These are phyloP conservation scores for Alisma plantagoaquatica DNA, from an alignment of 106 monocot genomes.

Conservation along the genomic window DNA sequence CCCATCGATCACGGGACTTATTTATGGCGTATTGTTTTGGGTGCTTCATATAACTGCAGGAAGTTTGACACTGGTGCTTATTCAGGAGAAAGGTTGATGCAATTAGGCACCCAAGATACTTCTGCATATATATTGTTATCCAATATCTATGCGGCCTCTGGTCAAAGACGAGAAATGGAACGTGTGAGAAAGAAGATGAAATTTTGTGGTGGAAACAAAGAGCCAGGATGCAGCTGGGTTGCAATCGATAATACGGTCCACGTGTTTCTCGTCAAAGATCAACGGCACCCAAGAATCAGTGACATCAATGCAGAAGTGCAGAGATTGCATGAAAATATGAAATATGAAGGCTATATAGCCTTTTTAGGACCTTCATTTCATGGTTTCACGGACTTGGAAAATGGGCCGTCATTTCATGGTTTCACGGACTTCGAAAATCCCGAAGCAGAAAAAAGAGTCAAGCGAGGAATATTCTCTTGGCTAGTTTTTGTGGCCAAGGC, in stretches of 20 bases:
- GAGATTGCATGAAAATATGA: constrained; percentile 37
- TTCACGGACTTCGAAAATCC: too few relatives aligned
- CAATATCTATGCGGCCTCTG: constrained; percentile 46
- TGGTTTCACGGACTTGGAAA: constrained; percentile 1
- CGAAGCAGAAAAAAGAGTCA: too few relatives aligned
- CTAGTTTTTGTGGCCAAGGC: too few relatives aligned
- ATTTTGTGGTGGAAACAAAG: constrained; percentile 40
- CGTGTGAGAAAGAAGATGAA: constrained; percentile 46
- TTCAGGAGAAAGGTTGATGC: constrained; percentile 58
- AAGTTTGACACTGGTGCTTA: constrained; percentile 45
- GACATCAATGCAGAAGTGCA: constrained; percentile 29
- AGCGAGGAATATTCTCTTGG: too few relatives aligned
- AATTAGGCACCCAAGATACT: constrained; percentile 44
- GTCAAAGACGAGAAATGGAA: constrained; percentile 51
- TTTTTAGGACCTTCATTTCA: not conserved
- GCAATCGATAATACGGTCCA: constrained; percentile 48
- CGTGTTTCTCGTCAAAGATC: constrained; percentile 48
- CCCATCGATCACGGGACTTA: constrained; percentile 33
- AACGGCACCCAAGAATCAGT: constrained; percentile 31
- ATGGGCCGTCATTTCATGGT: too few relatives aligned
- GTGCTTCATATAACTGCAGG: constrained; percentile 34
- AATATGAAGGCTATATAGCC: constrained; percentile 28
- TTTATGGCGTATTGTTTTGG: constrained; percentile 60
- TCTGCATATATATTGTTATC: constrained; percentile 55
- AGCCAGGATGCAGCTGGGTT: constrained; percentile 75